Percentiles rank a stretch among this genome's conserved stretches.
Conservation (phyloP, 176 grass and related monocot species). For the Thinopyrum elongatum region DNA sequence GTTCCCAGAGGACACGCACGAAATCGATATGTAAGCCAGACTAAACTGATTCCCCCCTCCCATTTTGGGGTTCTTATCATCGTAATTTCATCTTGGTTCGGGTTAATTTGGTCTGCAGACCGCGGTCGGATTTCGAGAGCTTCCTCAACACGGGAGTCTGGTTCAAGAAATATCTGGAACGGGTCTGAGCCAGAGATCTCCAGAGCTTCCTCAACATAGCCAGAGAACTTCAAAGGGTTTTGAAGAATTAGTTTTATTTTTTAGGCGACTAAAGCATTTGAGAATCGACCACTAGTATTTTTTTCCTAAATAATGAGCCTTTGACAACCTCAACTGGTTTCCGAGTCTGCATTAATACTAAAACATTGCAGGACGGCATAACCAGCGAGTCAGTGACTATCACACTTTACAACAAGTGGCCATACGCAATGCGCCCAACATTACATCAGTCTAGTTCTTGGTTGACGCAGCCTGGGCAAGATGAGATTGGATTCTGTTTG, state of each 20-base stretch:
- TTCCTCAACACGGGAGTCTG: constrained; percentile 92
- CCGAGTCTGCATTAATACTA: no score
- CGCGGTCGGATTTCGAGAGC: constrained; percentile 66
- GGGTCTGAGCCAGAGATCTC: background rate
- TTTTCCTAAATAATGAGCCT: no score
- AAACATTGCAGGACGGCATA: no score
- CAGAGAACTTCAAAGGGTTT: background rate
- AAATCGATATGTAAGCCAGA: constrained; percentile 41
- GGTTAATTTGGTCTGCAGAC: constrained; percentile 37
- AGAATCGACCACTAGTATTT: background rate
- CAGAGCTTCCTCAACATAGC: background rate
- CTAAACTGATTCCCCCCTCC: background rate
- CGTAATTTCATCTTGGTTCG: background rate
- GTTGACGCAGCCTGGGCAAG: constrained; percentile 50
- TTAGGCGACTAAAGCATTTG: background rate
- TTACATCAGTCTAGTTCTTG: constrained; percentile 55
- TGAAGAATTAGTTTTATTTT: no score
- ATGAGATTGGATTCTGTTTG: constrained; percentile 52
- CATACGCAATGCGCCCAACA: no score
- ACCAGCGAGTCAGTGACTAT: no score
- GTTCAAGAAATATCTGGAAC: constrained; percentile 71
- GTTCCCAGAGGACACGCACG: constrained; percentile 65
- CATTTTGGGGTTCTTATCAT: background rate
- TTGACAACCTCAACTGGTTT: no score
- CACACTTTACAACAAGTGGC: no score